Evolutionary conservation across 768 basidiomycete genomes (phyloP), one percentile per base, ranked within the genome.

Genomic region (Leccinellum luteum): DNA sequence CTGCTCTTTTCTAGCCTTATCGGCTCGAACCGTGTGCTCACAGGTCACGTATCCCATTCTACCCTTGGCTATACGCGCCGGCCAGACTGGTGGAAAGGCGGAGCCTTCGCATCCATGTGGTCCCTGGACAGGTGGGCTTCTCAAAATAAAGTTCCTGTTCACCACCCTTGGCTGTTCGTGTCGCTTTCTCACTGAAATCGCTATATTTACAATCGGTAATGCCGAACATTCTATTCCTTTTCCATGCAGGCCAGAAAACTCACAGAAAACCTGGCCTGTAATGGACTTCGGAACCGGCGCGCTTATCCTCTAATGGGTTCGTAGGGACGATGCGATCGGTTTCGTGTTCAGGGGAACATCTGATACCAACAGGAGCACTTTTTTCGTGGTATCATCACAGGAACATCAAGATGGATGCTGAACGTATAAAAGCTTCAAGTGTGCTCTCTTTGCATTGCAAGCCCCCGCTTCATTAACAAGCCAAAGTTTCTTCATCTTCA

Each of bases 391-490:
- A 23, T 27, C 43, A 47, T 35, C 58, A 59, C 30, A 56, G 51
- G 60, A 55, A 50, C 47, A 13, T 28, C 28, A 6, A 28, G 28
- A 28, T 9, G 27, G 25, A 17, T 50, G 9, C 34, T 31, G 14
- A 53, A 50, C 19, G 23, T 60, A 68, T 66, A 64, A 64, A 66
- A 31, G 21, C 48, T 9, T 19, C 19, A 8, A 31, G 10, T 31
- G 38, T 47, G 6, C 19, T 31, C 31, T 31, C 31, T 31, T 30
- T 31, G 31, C 31, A 31, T 12, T 31, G 1, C 41, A 57, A 53
- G 35, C 30, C 51, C 31, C 10, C 32, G 15, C 27, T 6, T 8
- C 43, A 64, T 38, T 23, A 12, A 47, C 35, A 15, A 54, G 14
- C 31, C 31, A 31, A 31, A 31, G 31, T 3, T 31, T 31, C 31